Evolutionary conservation across 169 alveolate species (phyloP), one percentile per base, ranked within the genome.

Genomic region (Plasmodium blacklocki): DNA sequence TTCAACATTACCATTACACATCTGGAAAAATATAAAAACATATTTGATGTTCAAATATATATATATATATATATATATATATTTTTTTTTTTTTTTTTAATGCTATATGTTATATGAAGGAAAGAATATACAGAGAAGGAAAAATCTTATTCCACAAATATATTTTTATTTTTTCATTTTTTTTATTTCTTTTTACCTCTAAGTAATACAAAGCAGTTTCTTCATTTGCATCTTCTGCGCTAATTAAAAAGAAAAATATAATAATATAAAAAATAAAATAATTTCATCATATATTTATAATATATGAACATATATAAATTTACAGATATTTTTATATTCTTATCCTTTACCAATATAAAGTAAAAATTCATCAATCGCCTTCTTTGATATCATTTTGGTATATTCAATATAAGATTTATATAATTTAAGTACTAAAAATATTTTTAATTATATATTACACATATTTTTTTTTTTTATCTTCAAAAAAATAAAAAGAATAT

Each of bases 181-280:
- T 63, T 60, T 19, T 23, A 43, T 15, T 12, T 47, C 15, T 49
- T 9, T 14, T 3, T 75, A 75, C 88, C 47, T 75, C 88, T 56
- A 75, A 75, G 50, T 75, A 75, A 32, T 75, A 75, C 59, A 63
- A 26, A 64, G 88, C 88, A 3, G 74, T 75, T 32, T 75, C 88
- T 56, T 63, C 88, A 39, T 74, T 75, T 75, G 75, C 76, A 75
- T 62, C 88, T 54, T 63, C 88, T 75, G 88, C 26, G 54, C 88
- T 75, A 50, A 75, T 63, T 56, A 62, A 14, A 32, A 32, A 32
- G 45, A 32, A 32, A 32, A 32, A 32, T 32, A 32, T 32, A 32
- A 32, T 32, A 32, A 26, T 26, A 26, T 26, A 26, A 26, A 32
- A 32, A 5, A 32, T 52, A 52, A 52, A 8, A 52, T 14, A 14